Conservation (phyloP, 228 moss, liverwort and hornwort species). For the Sphagnum magellanicum region DNA sequence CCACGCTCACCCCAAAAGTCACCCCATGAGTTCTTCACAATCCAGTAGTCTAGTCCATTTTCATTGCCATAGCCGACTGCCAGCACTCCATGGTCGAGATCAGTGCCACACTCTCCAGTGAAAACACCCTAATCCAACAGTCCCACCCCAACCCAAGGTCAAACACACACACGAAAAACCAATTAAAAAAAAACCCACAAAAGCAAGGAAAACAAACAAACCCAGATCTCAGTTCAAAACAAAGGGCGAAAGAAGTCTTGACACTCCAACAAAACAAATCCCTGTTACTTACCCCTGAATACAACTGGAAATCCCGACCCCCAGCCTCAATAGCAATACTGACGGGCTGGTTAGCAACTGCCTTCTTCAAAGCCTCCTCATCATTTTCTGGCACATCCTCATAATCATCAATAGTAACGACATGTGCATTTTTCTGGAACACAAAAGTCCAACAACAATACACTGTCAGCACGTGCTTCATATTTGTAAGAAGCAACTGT, state of each 20-base stretch:
- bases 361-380: constrained; percentile 50
- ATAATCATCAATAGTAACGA: constrained; percentile 86
- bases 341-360: constrained; percentile 76
- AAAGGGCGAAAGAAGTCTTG: not conserved
- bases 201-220: not conserved
- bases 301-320: constrained; percentile 89
- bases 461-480: too few species aligned
- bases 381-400: constrained; percentile 87
- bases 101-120: constrained; percentile 67
- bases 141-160: not conserved
- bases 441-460: too few species aligned
- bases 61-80: constrained; percentile 81
- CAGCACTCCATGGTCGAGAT: constrained; percentile 85
- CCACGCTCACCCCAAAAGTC: constrained; percentile 77
- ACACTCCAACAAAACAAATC: not conserved
- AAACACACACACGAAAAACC: not conserved
- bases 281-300: constrained; percentile 34
- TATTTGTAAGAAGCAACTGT: too few species aligned
- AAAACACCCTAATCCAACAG: constrained; percentile 62
- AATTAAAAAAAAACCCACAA: not conserved
- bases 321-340: constrained; percentile 95
- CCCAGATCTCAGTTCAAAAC: not conserved
- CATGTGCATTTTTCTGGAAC: constrained; percentile 63
- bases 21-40: constrained; percentile 97
- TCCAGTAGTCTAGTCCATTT: constrained; percentile 68